These are phyloP conservation scores for Myxozyma kluyveri DNA, from an alignment of 805 yeast species.

Conservation along the genomic window DNA sequence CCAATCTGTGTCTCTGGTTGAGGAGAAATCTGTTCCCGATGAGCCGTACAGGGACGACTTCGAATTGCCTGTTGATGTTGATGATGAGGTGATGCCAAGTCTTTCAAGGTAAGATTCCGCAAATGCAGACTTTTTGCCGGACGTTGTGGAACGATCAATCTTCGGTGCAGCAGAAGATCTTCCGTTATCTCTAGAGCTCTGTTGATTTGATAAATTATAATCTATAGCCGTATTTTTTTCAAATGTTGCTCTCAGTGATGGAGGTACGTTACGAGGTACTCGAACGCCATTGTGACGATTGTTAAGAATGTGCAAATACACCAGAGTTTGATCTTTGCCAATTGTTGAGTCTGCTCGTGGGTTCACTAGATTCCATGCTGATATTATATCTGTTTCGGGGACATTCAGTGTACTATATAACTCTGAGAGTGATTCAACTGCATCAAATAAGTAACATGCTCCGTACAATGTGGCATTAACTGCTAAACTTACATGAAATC, in stretches of 20 bases:
- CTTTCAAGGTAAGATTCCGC: slow-evolving; percentile 35
- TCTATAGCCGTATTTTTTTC: slow-evolving; percentile 63
- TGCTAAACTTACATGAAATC: slow-evolving; percentile 48
- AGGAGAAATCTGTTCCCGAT: slow-evolving; percentile 67
- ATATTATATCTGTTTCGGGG: slow-evolving; percentile 78
- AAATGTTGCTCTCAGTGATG: slow-evolving; percentile 84
- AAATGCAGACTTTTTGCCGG: slow-evolving; percentile 30
- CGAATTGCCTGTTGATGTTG: slow-evolving; percentile 7
- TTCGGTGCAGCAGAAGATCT: background rate
- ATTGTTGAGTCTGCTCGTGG: slow-evolving; percentile 84
- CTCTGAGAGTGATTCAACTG: slow-evolving; percentile 59
- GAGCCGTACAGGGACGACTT: slow-evolving; percentile 39
- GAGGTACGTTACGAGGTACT: slow-evolving; percentile 93
- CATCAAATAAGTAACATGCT: no score
- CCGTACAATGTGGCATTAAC: background rate
- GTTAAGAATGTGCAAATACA: slow-evolving; percentile 84
- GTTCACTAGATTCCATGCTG: slow-evolving; percentile 89
- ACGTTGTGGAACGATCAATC: slow-evolving; percentile 5
- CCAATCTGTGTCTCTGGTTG: slow-evolving; percentile 79
- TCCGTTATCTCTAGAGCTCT: slow-evolving; percentile 10
- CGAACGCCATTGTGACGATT: slow-evolving; percentile 82
- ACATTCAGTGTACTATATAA: slow-evolving; percentile 72
- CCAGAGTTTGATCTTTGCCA: slow-evolving; percentile 89
- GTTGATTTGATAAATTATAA: slow-evolving; percentile 24
- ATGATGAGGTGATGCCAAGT: slow-evolving; percentile 31